Conservation (phyloP, 371 early-diverging fungal genomes). For the Mucor saturninus region DNA sequence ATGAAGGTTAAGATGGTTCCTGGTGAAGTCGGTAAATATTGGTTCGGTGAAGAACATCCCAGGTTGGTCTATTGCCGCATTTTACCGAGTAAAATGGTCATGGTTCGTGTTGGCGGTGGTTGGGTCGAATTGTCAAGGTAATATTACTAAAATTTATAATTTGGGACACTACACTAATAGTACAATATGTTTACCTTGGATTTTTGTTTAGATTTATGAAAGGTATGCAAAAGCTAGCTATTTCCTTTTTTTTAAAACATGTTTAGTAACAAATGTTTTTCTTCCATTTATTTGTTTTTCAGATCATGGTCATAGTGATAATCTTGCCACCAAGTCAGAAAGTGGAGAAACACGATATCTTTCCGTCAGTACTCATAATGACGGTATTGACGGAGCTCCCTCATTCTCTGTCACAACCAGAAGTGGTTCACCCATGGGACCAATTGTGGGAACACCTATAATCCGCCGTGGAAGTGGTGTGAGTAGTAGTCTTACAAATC, state of each 20-base stretch:
- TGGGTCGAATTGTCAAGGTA: conserved; percentile 71
- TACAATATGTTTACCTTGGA: too few species aligned
- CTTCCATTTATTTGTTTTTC: neutral
- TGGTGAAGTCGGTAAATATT: conserved; percentile 70
- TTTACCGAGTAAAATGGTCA: conserved; percentile 70
- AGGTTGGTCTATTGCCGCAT: conserved; percentile 62
- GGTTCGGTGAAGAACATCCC: conserved; percentile 78
- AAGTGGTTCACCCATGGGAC: conserved; percentile 28
- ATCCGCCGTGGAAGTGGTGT: conserved; percentile 27
- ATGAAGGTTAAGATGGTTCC: conserved; percentile 49
- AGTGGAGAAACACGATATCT: conserved; percentile 24
- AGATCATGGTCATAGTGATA: conserved; percentile 35
- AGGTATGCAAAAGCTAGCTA: conserved; percentile 12
- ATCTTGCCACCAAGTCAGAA: conserved; percentile 24
- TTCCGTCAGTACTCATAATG: conserved; percentile 25
- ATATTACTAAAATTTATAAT: neutral
- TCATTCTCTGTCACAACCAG: conserved; percentile 25
- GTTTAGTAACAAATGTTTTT: neutral
- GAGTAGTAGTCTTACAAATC: conserved; percentile 24
- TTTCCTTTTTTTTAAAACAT: neutral
- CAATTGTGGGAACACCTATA: conserved; percentile 25
- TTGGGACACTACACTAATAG: neutral
- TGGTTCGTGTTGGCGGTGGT: conserved; percentile 85
- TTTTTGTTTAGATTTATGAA: conserved; percentile 25
- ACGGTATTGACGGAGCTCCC: conserved; percentile 5